These are phyloP conservation scores for Wickerhamomyces alni DNA, from an alignment of 805 yeast species.

Conservation along the genomic window DNA sequence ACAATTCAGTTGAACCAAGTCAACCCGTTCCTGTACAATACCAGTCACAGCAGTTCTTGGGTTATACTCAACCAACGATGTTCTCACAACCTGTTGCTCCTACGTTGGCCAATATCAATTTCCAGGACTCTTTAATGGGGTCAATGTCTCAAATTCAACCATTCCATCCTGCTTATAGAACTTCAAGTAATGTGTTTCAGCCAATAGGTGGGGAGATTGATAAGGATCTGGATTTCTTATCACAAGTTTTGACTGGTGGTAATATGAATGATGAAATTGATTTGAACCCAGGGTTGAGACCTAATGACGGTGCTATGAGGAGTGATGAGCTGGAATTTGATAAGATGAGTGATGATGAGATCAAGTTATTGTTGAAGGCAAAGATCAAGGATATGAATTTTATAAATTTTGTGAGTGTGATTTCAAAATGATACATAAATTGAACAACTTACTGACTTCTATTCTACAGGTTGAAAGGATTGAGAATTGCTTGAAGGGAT, in stretches of 20 bases:
- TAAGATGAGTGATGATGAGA: constrained; percentile 13
- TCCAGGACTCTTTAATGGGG: background rate
- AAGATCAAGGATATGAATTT: constrained; percentile 20
- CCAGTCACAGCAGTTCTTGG: background rate
- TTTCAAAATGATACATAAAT: background rate
- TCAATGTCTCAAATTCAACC: background rate
- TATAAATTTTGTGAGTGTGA: constrained; percentile 15
- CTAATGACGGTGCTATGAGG: constrained; percentile 1
- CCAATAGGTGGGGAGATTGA: background rate
- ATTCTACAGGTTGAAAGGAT: constrained; percentile 9
- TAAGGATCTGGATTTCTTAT: constrained; percentile 7
- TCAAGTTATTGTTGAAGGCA: constrained; percentile 11
- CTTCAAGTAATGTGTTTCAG: background rate
- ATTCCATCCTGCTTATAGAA: no score
- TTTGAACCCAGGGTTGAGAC: background rate
- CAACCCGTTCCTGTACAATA: no score
- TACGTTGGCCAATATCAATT: background rate
- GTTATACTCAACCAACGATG: background rate
- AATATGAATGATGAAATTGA: background rate
- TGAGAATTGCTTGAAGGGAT: constrained; percentile 15
- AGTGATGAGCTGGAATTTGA: background rate
- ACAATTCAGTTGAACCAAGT: no score
- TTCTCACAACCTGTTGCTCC: background rate
- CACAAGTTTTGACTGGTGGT: constrained; percentile 11
- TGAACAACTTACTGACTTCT: background rate